Conservation (phyloP, 23 red algal species). For the Cyanidiococcus yangmingshanensis region DNA sequence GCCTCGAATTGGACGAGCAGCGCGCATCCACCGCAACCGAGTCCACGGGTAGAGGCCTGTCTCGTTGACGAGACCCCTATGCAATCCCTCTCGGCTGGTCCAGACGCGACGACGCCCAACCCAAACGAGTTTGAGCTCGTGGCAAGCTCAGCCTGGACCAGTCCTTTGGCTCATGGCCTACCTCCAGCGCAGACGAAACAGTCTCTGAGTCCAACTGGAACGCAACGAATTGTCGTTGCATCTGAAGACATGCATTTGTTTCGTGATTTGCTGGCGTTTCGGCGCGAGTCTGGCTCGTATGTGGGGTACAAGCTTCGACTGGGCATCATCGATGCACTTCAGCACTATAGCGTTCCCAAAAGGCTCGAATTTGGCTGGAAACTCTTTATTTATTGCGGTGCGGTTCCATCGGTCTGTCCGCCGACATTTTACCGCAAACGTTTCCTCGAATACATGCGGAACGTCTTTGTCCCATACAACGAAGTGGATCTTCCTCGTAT, state of each 20-base stretch:
- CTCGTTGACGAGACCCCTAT: not conserved
- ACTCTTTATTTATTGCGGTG: conserved; percentile 14
- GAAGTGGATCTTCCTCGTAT: not conserved
- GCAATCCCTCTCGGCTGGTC: conserved; percentile 40
- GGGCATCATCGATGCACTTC: conserved; percentile 82
- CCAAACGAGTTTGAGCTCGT: not conserved
- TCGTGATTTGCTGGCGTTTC: not conserved
- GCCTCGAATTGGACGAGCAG: not conserved
- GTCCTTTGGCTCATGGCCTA: not conserved
- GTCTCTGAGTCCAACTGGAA: not conserved
- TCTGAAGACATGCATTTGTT: not conserved
- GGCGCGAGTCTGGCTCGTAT: not conserved
- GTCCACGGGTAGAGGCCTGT: not conserved
- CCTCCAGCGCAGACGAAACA: not conserved
- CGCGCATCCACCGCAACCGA: not conserved
- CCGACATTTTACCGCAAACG: not conserved
- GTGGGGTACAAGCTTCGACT: conserved; percentile 36
- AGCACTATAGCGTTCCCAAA: conserved; percentile 54
- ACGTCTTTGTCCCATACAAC: conserved; percentile 15
- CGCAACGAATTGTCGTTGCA: not conserved
- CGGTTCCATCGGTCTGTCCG: conserved; percentile 5
- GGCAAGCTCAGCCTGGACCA: not conserved
- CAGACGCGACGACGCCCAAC: not conserved
- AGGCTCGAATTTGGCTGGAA: conserved; percentile 52
- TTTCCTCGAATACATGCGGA: conserved; percentile 7